Base-by-base conservation (phyloP, 257 asterid species). In the Nicotiana tabacum region DNA sequence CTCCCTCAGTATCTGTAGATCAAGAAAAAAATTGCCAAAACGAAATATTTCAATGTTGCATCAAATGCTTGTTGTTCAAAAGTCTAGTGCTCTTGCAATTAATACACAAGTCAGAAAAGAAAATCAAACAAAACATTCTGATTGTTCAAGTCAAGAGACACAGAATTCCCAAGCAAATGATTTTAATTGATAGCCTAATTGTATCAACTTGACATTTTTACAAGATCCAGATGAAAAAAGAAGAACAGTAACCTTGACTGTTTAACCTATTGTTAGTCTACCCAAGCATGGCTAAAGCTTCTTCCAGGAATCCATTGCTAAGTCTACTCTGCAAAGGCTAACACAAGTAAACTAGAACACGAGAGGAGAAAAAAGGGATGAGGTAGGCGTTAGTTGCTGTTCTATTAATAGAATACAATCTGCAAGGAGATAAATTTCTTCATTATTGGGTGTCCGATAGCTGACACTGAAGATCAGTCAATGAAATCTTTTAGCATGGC, bases 1-100 rank as follows among this genome's bases (percentile, higher is more conserved):
- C 92, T 2, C 88, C 92, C 77, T 92, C 97, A 32, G 97, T 90
- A 70, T 89, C 94, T 91, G 91, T 61, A 81, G 46, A 79, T 82
- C 68, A 68, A 70, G 58, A 66, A 65, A 69, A 46, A 46, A 58
- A 62, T 21, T 10, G 4, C 15, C 67, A 9, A 27, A 24, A 64
- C 2, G 37, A 11, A 24, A 64, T 0, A 0, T 21, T 64, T 64
- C 18, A 64, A 64, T 27, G 18, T 11, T 27, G 69, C 37, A 27
- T 27, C 18, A 11, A 27, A 27, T 4, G 9, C 12, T 27, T 62
- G 37, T 10, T 11, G 66, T 10, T 62, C 33, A 27, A 64, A 62
- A 10, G 17, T 24, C 68, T 64, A 9, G 35, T 15, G 11, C 68
- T 64, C 68, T 64, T 27, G 11, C 37, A 64, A 24, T 27, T 64